Conservation (phyloP, 192 early-diverging fungal species). For the Backusella sp. region DNA sequence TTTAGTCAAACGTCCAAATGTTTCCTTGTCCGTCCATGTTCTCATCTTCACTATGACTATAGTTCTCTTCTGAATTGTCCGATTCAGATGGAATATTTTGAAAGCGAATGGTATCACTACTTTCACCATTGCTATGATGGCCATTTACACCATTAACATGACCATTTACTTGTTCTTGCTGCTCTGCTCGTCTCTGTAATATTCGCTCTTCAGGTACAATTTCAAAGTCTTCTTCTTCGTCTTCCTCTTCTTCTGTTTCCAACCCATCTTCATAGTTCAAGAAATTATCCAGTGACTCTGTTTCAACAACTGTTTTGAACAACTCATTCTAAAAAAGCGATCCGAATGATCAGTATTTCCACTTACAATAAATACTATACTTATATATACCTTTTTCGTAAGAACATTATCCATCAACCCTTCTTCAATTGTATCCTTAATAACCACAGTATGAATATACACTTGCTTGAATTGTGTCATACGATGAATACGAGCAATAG, state of each 20-base stretch:
- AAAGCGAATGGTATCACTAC: not conserved
- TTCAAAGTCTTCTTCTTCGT: not conserved
- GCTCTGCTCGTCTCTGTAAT: not conserved
- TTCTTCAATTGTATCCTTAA: conserved; percentile 30
- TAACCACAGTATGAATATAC: conserved; percentile 24
- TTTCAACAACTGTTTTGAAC: not conserved
- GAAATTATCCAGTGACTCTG: not conserved
- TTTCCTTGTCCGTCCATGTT: not conserved
- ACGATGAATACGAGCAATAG: conserved; percentile 26
- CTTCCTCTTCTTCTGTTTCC: not conserved
- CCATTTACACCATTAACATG: not conserved
- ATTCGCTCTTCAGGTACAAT: not conserved
- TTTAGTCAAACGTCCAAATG: not conserved
- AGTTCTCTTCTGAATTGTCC: not conserved
- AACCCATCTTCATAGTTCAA: not conserved
- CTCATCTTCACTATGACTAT: not conserved
- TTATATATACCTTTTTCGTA: conserved; percentile 17
- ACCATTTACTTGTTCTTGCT: not conserved
- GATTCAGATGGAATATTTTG: not conserved
- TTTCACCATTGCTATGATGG: not conserved
- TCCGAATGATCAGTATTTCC: not conserved
- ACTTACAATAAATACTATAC: not conserved
- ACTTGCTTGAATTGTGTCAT: conserved; percentile 29
- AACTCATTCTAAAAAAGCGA: not conserved
- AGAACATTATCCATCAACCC: conserved; percentile 21